Percentiles rank a stretch among this genome's conserved stretches.
Evolutionary conservation across 2,329 filamentous ascomycete species (phyloP).

Genomic region (Sporothrix mexicana): DNA sequence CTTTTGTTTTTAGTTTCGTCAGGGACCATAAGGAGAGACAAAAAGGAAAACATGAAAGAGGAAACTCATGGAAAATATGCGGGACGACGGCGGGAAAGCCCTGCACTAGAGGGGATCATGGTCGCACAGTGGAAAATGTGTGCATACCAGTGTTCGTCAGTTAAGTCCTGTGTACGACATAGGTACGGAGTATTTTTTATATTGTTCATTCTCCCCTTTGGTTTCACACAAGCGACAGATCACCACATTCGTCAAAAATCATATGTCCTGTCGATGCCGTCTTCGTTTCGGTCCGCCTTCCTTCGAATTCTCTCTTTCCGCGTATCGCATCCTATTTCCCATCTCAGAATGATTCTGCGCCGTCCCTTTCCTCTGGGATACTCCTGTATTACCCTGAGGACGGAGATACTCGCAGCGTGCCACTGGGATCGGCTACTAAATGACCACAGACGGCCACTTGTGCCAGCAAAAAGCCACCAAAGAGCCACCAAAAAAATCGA

Average conservation of each 20-base stretch:
- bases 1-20: neutral
- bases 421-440: too few species aligned
- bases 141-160: neutral
- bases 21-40: neutral
- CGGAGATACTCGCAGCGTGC: too few species aligned
- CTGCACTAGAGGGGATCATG: neutral
- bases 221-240: neutral
- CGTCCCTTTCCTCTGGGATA: neutral
- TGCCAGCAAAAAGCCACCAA: too few species aligned
- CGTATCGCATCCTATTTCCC: neutral
- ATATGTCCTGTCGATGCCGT: too few species aligned
- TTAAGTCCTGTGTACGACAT: too few species aligned
- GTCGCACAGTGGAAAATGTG: neutral
- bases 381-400: too few species aligned
- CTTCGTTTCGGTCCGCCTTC: neutral
- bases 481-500: slow-evolving; percentile 5
- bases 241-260: too few species aligned
- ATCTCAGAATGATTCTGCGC: slow-evolving; percentile 10
- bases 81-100: too few species aligned
- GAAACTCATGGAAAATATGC: neutral
- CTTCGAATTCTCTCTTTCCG: neutral
- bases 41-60: neutral
- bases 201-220: neutral
- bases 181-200: too few species aligned
- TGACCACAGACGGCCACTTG: too few species aligned